phyloP scores from a whole-genome alignment of 2,329 filamentous ascomycete genomes.

The Penicillium janthinellum region DNA sequence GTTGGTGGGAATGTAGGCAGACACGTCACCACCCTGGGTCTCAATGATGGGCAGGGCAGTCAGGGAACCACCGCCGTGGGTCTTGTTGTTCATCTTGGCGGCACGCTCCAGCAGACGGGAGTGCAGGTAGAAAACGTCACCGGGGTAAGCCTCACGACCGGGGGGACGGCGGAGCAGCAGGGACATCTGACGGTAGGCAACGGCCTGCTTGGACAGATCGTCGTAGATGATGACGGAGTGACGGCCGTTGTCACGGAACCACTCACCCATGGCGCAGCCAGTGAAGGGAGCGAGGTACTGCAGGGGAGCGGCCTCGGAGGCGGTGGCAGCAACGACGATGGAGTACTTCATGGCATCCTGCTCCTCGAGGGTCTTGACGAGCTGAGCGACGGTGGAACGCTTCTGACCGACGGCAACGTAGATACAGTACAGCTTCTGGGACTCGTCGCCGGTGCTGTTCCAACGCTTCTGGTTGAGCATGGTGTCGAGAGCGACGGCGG shows the following conservation, averaged over 20 bases:
- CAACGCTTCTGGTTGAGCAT: constrained; percentile 99
- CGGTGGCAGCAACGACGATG: constrained; percentile 90
- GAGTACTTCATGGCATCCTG: constrained; percentile 99
- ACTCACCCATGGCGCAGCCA: constrained; percentile 67
- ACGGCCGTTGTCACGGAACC: constrained; percentile 80
- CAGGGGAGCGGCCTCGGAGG: constrained; percentile 92
- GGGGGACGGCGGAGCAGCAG: constrained; percentile 96
- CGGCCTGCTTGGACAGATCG: constrained; percentile 96
- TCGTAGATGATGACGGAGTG: constrained; percentile 92
- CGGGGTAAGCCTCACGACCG: constrained; percentile 98
- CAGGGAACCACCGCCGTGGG: constrained; percentile 91
- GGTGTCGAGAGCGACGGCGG: constrained; percentile 94
- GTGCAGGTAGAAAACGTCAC: constrained; percentile 99
- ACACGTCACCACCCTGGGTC: constrained; percentile 99
- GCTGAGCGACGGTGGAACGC: constrained; percentile 97
- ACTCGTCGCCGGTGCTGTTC: constrained; percentile 85
- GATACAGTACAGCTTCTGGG: constrained; percentile 99
- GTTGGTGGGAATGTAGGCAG: constrained; percentile 99
- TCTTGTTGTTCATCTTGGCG: constrained; percentile 98
- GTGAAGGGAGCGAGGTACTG: constrained; percentile 96
- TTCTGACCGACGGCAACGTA: constrained; percentile 99
- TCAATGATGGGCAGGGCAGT: constrained; percentile 98
- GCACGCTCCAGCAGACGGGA: constrained; percentile 99
- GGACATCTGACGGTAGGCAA: constrained; percentile 98
- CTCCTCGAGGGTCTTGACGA: constrained; percentile 99